These are phyloP conservation scores for Penicillium carneum DNA, from an alignment of 2,329 filamentous ascomycete species.

Conservation along the genomic window DNA sequence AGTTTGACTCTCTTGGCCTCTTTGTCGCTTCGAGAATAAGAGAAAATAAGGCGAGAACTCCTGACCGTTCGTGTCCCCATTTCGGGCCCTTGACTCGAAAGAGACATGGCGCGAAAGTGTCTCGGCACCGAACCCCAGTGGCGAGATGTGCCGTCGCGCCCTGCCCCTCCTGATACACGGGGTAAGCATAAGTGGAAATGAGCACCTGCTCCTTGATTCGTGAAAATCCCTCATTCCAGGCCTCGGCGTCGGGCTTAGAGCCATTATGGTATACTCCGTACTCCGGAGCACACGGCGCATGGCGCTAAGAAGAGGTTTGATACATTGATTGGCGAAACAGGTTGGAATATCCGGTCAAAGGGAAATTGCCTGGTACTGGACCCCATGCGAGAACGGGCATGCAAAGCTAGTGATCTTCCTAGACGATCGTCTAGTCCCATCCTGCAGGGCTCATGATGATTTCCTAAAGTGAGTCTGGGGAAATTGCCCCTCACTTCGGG, in stretches of 20 bases:
- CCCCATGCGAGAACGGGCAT: not conserved
- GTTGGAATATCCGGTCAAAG: not conserved
- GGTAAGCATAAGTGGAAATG: slow-evolving; percentile 13
- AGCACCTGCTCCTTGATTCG: slow-evolving; percentile 11
- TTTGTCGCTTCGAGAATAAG: not conserved
- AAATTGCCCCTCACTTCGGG: slow-evolving; percentile 23
- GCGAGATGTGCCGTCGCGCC: slow-evolving; percentile 2
- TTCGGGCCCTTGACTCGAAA: slow-evolving; percentile 30
- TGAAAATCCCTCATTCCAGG: slow-evolving; percentile 17
- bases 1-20: not conserved
- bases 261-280: slow-evolving; percentile 4
- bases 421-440: slow-evolving; percentile 22
- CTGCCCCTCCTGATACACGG: slow-evolving; percentile 25
- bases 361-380: not conserved
- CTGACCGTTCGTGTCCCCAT: slow-evolving; percentile 9
- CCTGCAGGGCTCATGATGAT: slow-evolving; percentile 23
- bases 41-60: not conserved
- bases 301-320: not conserved
- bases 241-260: slow-evolving; percentile 1
- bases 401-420: slow-evolving; percentile 14
- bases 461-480: slow-evolving; percentile 18
- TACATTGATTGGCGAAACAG: not conserved
- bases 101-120: slow-evolving; percentile 18
- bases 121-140: slow-evolving; percentile 20
- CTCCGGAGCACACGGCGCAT: slow-evolving; percentile 1